A percentile compares a stretch with the other conserved stretches of the same genome.
Conservation (phyloP, 768 basidiomycete genomes). For the Cystobasidiopsis lactophilus region DNA sequence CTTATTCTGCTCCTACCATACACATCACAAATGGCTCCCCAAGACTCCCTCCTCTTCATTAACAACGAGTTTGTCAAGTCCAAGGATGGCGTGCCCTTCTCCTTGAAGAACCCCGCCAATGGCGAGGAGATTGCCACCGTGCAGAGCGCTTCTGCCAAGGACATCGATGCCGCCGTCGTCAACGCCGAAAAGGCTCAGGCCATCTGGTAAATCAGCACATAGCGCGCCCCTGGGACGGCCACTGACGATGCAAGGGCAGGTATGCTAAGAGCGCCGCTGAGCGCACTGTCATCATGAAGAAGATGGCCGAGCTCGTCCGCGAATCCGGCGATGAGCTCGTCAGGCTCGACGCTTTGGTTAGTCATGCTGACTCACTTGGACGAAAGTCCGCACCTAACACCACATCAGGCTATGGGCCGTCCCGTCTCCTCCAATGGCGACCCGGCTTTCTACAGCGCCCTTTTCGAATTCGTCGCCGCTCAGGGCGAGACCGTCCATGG, state of each 20-base stretch:
- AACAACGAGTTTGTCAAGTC: no score
- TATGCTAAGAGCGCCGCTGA: slow-evolving; percentile 1
- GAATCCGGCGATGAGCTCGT: slow-evolving; percentile 1
- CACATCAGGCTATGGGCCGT: slow-evolving; percentile 6
- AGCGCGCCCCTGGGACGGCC: slow-evolving; percentile 2
- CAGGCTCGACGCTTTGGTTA: slow-evolving; percentile 3
- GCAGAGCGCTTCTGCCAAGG: slow-evolving; percentile 1
- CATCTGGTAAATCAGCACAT: neutral
- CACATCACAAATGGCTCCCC: no score
- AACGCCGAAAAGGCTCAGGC: neutral
- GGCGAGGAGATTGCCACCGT: slow-evolving; percentile 6
- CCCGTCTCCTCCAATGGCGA: slow-evolving; percentile 3
- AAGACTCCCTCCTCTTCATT: no score
- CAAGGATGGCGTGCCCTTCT: no score
- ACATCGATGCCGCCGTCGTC: slow-evolving; percentile 1
- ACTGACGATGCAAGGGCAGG: slow-evolving; percentile 3
- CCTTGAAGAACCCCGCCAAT: slow-evolving; percentile 7
- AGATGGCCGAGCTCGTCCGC: slow-evolving; percentile 1
- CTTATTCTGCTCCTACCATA: no score
- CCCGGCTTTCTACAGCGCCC: neutral
- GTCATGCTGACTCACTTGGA: no score
- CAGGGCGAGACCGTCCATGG: slow-evolving; percentile 7
- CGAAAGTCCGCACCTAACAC: no score
- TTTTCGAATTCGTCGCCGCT: slow-evolving; percentile 5
- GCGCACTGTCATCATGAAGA: neutral